Evolutionary conservation across 345 rosid species (phyloP).

Genomic region (Pelargonium nanum): DNA sequence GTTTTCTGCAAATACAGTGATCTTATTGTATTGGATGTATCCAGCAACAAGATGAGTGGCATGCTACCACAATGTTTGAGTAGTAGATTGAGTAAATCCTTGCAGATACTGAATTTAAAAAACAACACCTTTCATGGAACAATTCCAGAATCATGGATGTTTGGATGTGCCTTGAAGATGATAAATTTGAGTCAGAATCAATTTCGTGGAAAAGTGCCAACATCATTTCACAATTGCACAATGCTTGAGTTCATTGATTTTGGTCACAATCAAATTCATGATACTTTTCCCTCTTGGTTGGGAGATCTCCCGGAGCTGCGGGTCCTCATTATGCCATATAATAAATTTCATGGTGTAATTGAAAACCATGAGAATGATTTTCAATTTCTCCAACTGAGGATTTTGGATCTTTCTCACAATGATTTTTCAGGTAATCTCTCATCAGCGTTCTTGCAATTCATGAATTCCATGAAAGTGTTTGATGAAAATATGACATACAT

Average conservation of each 20-base stretch:
- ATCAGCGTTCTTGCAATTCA: not conserved
- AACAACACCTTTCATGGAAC: constrained; percentile 8
- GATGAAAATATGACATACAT: no score
- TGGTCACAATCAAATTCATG: constrained; percentile 1
- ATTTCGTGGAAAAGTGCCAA: constrained; percentile 9
- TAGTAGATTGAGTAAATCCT: not conserved
- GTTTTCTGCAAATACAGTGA: not conserved
- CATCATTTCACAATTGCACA: not conserved
- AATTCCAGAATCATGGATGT: not conserved
- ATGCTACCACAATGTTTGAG: not conserved
- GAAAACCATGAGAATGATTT: not conserved
- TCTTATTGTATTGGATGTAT: constrained; percentile 1
- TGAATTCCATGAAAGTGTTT: not conserved
- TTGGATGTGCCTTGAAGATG: accelerated
- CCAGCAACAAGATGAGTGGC: constrained; percentile 1
- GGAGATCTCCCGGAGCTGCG: not conserved
- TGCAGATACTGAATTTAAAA: not conserved
- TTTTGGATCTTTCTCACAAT: constrained; percentile 1
- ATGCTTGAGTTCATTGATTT: accelerated
- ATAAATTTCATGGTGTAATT: constrained; percentile 4
- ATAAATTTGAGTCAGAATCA: constrained; percentile 3
- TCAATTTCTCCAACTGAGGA: not conserved
- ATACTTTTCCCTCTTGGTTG: constrained; percentile 9
- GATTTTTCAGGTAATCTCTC: not conserved
- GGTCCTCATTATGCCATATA: constrained; percentile 4